Evolutionary conservation across 129 eudicot genomes (phyloP).

Genomic region (Chrysanthemum makinoi): DNA sequence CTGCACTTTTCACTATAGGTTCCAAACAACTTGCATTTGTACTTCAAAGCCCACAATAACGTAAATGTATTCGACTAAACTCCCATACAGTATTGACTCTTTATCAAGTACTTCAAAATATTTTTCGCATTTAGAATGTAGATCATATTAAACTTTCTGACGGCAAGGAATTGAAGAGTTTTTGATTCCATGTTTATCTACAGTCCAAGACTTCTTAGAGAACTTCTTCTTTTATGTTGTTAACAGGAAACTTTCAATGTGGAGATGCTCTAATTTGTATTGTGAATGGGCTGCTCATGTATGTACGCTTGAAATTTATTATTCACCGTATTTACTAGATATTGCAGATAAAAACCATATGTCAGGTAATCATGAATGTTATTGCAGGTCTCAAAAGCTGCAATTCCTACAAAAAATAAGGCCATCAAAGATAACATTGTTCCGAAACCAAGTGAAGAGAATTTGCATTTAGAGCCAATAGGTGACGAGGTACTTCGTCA

Average conservation of each 20-base stretch:
- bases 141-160: background rate
- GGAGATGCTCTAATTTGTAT: conserved; percentile 65
- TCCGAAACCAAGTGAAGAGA: conserved; percentile 23
- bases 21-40: too few relatives aligned
- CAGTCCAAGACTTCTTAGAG: background rate
- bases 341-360: background rate
- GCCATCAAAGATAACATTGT: conserved; percentile 4
- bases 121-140: too few relatives aligned
- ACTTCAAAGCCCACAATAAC: too few relatives aligned
- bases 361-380: background rate
- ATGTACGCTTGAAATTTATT: conserved; percentile 18
- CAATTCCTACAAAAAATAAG: background rate
- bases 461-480: too few relatives aligned
- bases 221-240: background rate
- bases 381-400: too few relatives aligned
- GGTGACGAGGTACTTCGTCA: too few relatives aligned
- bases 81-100: background rate
- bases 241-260: conserved; percentile 53
- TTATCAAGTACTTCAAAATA: conserved; percentile 2
- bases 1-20: too few relatives aligned
- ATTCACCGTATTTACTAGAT: conserved; percentile 13
- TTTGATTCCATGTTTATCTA: background rate
- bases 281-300: conserved; percentile 89
- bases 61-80: too few relatives aligned
- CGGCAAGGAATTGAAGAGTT: background rate